Evolutionary conservation across 2,329 filamentous ascomycete genomes (phyloP).

Genomic region (Exophiala alcalophila): DNA sequence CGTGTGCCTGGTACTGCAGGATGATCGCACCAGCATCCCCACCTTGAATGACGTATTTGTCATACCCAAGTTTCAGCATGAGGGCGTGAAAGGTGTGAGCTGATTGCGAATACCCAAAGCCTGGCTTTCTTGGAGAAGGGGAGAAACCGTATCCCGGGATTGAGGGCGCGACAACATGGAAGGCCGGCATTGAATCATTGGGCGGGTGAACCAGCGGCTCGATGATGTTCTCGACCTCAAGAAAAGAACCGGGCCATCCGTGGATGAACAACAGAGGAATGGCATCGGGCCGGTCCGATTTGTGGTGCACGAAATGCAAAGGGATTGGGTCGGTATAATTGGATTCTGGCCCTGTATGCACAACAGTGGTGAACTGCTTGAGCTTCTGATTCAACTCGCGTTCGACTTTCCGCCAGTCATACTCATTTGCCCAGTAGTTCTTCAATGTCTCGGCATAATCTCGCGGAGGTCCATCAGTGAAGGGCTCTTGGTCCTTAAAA

Average conservation of each 20-base stretch:
- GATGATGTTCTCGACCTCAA: conserved; percentile 36
- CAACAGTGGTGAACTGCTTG: conserved; percentile 12
- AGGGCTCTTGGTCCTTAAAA: conserved; percentile 4
- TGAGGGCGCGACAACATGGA: conserved; percentile 34
- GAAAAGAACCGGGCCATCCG: conserved; percentile 39
- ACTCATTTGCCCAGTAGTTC: conserved; percentile 11
- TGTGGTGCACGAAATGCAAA: conserved; percentile 30
- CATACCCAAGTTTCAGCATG: conserved; percentile 31
- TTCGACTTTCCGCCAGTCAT: conserved; percentile 18
- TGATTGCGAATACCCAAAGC: conserved; percentile 13
- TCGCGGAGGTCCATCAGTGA: conserved; percentile 14
- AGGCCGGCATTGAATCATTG: conserved; percentile 23
- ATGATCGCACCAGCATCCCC: conserved; percentile 33
- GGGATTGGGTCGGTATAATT: conserved; percentile 10
- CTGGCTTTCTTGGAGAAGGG: conserved; percentile 17
- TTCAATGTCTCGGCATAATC: conserved; percentile 1
- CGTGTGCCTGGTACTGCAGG: conserved; percentile 27
- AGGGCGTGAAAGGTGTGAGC: conserved; percentile 20
- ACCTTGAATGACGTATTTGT: conserved; percentile 31
- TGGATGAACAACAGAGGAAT: conserved; percentile 38
- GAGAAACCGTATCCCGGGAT: conserved; percentile 34
- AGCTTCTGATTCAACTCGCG: conserved; percentile 10
- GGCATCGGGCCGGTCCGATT: conserved; percentile 30
- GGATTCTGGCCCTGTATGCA: not conserved
- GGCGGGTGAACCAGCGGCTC: conserved; percentile 29